Percentiles rank a stretch among this genome's conserved stretches.
These are phyloP conservation scores for Suhomyces sp. DNA, from an alignment of 805 yeast genomes.

Conservation along the genomic window DNA sequence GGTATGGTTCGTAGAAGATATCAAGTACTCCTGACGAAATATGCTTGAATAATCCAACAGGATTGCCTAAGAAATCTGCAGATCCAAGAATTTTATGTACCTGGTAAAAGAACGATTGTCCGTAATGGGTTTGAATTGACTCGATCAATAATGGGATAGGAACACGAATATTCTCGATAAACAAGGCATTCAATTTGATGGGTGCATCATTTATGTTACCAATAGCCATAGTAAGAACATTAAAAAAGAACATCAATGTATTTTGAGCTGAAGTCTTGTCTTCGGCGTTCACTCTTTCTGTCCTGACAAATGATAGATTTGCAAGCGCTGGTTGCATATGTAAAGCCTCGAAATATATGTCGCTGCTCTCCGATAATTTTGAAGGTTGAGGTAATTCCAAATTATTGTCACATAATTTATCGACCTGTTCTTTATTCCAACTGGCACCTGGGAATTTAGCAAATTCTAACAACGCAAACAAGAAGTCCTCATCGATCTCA, in stretches of 20 bases:
- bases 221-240: conserved; percentile 91
- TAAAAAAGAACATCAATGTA: conserved; percentile 71
- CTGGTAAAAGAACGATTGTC: conserved; percentile 89
- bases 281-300: conserved; percentile 70
- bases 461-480: conserved; percentile 78
- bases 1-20: conserved; percentile 95
- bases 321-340: conserved; percentile 90
- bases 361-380: conserved; percentile 53
- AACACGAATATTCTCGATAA: conserved; percentile 85
- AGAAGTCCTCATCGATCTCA: conserved; percentile 91
- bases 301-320: conserved; percentile 86
- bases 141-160: conserved; percentile 72
- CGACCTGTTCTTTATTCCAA: conserved; percentile 52
- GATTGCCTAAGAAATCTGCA: conserved; percentile 95
- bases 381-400: conserved; percentile 72
- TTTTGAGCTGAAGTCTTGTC: conserved; percentile 59
- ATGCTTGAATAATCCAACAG: conserved; percentile 93
- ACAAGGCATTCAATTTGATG: conserved; percentile 78
- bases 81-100: conserved; percentile 91
- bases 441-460: conserved; percentile 77
- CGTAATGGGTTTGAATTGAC: conserved; percentile 78
- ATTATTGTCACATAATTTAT: conserved; percentile 58
- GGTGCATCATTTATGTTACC: conserved; percentile 98
- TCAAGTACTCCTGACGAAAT: conserved; percentile 94
- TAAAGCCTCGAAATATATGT: conserved; percentile 86